Base-by-base conservation (phyloP, 495 filamentous ascomycete genomes). In the Aspergillus cristatus region DNA sequence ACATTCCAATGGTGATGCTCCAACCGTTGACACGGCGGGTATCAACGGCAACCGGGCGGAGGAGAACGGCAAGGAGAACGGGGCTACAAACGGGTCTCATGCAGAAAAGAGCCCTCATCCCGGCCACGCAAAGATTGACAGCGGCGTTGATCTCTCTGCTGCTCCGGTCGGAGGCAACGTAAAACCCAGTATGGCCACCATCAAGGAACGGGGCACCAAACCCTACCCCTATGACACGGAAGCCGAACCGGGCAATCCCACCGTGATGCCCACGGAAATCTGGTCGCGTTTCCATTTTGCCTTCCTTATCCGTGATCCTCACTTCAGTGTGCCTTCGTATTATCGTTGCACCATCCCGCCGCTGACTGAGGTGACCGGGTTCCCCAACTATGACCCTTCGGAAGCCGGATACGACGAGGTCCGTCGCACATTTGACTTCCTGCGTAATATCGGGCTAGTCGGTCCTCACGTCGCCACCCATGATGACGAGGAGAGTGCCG, bases 301-400 rank as follows among this genome's bases (percentile, higher is more conserved):
- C n/a, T 96, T 98, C 68, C 72, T 98, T 26, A 96, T 98, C 67
- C 88, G 91, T 35, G 86, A 96, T 62, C 91, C 91, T 18, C 76
- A 82, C 36, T 72, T 67, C 54, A 84, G 84, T 44, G 86, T 97
- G 47, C 91, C 91, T 2, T 86, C 79, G 34, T 97, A 89, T 70
- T 94, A 81, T 68, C 86, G 90, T 37, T 98, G 91, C 74, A 93
- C 86, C n/a, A 74, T 93, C 41, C 90, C 91, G 2, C 91, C 91
- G 0, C 70, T 96, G 8, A 75, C 79, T 51, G 55, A 73, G 28
- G 58, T 82, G 18, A 98, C 91, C 0, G 87, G 89, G 3, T 98
- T 94, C 70, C 65, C 82, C 60, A 51, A 82, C 47, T 96, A 95
- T 67, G 71, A 83, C 58, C 85, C 86, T 18, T 72, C 62, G 28